Evolutionary conservation across 352 stramenopile genomes (phyloP), one percentile per base, ranked within the genome.

Genomic region (Phytopythium oedochilum): DNA sequence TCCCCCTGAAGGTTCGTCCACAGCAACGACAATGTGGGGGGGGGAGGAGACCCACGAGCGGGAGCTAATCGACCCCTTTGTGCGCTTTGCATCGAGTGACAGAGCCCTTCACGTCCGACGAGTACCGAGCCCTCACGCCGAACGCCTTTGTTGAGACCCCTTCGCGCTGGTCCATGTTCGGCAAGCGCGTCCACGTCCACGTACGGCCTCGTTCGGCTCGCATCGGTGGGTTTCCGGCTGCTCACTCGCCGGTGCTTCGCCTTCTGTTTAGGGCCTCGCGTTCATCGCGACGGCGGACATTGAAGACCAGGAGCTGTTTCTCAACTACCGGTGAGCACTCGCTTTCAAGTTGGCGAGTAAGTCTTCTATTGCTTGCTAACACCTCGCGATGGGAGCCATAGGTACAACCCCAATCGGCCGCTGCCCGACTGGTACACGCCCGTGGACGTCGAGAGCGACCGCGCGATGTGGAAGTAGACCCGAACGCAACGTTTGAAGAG

Each of bases 401-500:
- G 81, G 59, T 94, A 92, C 74, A 95, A 95, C 44, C 85, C 85
- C 3, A 66, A 86, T 60, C 72, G 77, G 26, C 55, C 55, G 39
- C 64, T 92, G 38, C 85, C 85, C 4, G 71, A 89, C 12, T 95
- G 85, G 85, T 95, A 95, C 66, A 85, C 83, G 18, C 63, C 85
- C 26, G 83, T 95, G 49, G 83, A 95, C 54, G 45, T 78, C 28
- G 85, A 93, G 22, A 83, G 67, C 50, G 85, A 95, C 60, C 77
- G 78, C 15, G 77, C 77, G 26, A 92, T 95, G 85, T 95, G 85
- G 85, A 86, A 90, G 59, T 92, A 70, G 45, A 31, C 10, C n/a
- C n/a, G n/a, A n/a, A n/a, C n/a, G n/a, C n/a, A n/a, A n/a, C n/a
- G n/a, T n/a, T n/a, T n/a, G n/a, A n/a, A n/a, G n/a, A n/a, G n/a